These are phyloP conservation scores for Mortierella sp. DNA, from an alignment of 371 early-diverging fungal species.

Conservation along the genomic window DNA sequence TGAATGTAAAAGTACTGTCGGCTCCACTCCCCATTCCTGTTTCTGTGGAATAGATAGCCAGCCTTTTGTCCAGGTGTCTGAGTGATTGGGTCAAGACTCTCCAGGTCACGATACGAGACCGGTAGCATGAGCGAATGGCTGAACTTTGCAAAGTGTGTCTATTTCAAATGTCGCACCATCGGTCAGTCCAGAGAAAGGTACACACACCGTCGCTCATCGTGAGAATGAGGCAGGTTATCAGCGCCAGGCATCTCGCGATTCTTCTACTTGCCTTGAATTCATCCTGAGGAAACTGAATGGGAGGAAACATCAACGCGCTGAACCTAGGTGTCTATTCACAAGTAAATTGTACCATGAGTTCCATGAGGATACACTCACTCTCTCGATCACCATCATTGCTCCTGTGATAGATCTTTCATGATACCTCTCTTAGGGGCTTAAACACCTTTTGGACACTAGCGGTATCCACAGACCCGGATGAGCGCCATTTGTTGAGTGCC, in stretches of 20 bases:
- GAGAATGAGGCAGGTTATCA: not conserved
- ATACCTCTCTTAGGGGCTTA: not conserved
- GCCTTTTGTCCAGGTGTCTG: slow-evolving; percentile 36
- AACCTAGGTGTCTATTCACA: slow-evolving; percentile 20
- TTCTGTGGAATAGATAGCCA: slow-evolving; percentile 43
- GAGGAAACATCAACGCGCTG: slow-evolving; percentile 34
- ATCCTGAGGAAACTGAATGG: slow-evolving; percentile 44
- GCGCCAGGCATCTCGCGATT: not conserved
- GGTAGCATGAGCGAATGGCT: slow-evolving; percentile 43
- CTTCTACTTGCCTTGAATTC: slow-evolving; percentile 29
- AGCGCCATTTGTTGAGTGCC: slow-evolving; percentile 28
- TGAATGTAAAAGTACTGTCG: slow-evolving; percentile 49
- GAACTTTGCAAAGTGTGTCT: slow-evolving; percentile 33
- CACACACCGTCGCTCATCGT: too few relatives aligned
- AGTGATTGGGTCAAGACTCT: slow-evolving; percentile 25
- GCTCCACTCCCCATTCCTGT: slow-evolving; percentile 45
- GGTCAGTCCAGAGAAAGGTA: not conserved
- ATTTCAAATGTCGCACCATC: not conserved
- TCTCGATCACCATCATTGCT: too few relatives aligned
- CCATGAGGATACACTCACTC: slow-evolving; percentile 12
- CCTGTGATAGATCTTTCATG: too few relatives aligned
- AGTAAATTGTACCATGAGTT: not conserved
- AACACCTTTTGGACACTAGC: slow-evolving; percentile 12
- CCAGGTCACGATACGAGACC: slow-evolving; percentile 40
- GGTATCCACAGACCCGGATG: slow-evolving; percentile 11